Conservation (phyloP, 345 rosid genomes). For the Moricandia arvensis region DNA sequence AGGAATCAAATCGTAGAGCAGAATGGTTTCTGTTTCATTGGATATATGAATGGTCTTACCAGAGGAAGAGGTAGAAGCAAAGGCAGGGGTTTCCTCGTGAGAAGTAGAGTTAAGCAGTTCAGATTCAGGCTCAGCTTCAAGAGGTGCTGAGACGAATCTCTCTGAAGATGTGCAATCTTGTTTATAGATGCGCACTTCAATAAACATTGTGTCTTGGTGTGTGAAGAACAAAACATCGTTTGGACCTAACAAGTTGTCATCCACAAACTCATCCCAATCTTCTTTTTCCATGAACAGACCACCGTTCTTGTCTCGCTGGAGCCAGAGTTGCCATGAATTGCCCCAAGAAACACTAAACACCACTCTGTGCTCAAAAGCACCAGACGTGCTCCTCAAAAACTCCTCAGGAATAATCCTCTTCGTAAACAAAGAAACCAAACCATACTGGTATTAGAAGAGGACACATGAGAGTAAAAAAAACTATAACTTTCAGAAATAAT, state of each 20-base stretch:
- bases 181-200: neutral
- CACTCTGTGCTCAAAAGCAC: neutral
- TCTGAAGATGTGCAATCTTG: neutral
- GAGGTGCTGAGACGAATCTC: neutral
- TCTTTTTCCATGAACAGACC: neutral
- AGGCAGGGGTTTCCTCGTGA: neutral
- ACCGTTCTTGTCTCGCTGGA: neutral
- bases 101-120: neutral
- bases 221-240: neutral
- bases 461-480: neutral
- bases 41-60: neutral
- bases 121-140: neutral
- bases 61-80: neutral
- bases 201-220: neutral
- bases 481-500: neutral
- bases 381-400: neutral
- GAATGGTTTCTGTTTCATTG: neutral
- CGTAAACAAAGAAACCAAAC: neutral
- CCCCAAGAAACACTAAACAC: neutral
- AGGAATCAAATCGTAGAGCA: neutral
- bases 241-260: neutral
- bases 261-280: neutral
- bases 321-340: neutral
- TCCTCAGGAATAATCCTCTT: neutral
- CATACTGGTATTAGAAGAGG: neutral